Evolutionary conservation across 2,329 filamentous ascomycete genomes (phyloP).

Genomic region (Aspergillus brunneoviolaceus): DNA sequence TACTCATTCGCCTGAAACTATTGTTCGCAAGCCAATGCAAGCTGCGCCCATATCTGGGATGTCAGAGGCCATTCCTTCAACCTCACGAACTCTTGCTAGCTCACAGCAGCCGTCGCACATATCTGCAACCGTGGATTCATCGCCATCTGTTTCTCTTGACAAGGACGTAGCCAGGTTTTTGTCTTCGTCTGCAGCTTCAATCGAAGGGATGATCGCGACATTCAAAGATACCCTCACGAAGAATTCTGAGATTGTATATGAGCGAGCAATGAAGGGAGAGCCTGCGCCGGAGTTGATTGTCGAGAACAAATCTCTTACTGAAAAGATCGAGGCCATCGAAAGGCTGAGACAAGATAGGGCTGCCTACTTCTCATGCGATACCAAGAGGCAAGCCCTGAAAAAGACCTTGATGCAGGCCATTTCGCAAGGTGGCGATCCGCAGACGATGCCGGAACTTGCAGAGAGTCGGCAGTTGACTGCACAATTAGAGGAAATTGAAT

Average conservation of each 20-base stretch:
- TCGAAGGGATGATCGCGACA: slow-evolving; percentile 29
- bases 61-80: not conserved
- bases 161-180: slow-evolving; percentile 33
- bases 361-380: slow-evolving; percentile 27
- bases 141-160: slow-evolving; percentile 22
- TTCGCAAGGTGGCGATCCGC: slow-evolving; percentile 34
- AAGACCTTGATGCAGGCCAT: slow-evolving; percentile 36
- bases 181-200: slow-evolving; percentile 23
- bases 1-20: slow-evolving; percentile 4
- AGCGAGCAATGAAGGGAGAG: slow-evolving; percentile 38
- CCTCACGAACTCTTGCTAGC: not conserved
- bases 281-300: slow-evolving; percentile 34
- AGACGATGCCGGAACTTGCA: slow-evolving; percentile 34
- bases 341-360: slow-evolving; percentile 30
- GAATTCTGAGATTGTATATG: slow-evolving; percentile 40
- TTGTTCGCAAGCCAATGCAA: not conserved
- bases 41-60: slow-evolving; percentile 6
- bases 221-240: slow-evolving; percentile 32
- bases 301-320: slow-evolving; percentile 36
- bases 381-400: slow-evolving; percentile 37
- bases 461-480: slow-evolving; percentile 34
- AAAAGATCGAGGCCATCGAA: slow-evolving; percentile 40
- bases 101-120: slow-evolving; percentile 15
- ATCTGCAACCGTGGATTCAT: slow-evolving; percentile 5
- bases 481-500: slow-evolving; percentile 36